These are phyloP conservation scores for Mucor irregularis DNA, from an alignment of 371 early-diverging fungal genomes.

Conservation along the genomic window DNA sequence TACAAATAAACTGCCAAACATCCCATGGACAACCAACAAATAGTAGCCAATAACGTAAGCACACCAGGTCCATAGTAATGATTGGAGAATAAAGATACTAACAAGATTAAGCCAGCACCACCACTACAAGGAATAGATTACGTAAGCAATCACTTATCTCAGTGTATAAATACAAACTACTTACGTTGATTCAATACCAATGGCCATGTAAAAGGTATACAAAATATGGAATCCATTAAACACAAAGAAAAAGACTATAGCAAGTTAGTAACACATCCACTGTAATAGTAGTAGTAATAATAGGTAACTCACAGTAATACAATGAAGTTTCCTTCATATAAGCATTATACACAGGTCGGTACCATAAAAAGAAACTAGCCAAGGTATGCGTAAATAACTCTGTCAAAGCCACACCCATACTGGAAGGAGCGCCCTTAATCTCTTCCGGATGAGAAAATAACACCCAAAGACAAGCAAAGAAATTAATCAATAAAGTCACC, in stretches of 20 bases:
- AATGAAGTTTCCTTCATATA: conserved; percentile 87
- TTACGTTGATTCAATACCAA: conserved; percentile 79
- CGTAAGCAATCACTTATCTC: not conserved
- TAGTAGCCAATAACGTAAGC: conserved; percentile 68
- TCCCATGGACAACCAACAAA: conserved; percentile 69
- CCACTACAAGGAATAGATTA: no score
- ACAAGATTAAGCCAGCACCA: conserved; percentile 80
- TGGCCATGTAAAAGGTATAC: conserved; percentile 81
- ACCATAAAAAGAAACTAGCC: conserved; percentile 86
- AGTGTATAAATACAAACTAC: conserved; percentile 5
- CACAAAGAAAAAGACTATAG: conserved; percentile 75
- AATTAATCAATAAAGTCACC: conserved; percentile 75
- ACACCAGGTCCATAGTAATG: conserved; percentile 67
- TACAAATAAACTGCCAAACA: conserved; percentile 59
- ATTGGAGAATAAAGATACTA: conserved; percentile 72
- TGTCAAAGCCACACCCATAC: conserved; percentile 77
- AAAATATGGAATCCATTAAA: conserved; percentile 87
- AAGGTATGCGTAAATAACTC: conserved; percentile 78
- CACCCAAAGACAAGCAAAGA: conserved; percentile 73
- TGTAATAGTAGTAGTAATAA: not conserved
- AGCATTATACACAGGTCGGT: conserved; percentile 87
- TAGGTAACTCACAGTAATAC: conserved; percentile 69
- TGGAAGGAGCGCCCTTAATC: conserved; percentile 68
- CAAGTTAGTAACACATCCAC: no score
- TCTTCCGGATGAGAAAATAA: conserved; percentile 67